Evolutionary conservation across 73 alveolate species (phyloP).

Genomic region (Tetrahymena thermophila): DNA sequence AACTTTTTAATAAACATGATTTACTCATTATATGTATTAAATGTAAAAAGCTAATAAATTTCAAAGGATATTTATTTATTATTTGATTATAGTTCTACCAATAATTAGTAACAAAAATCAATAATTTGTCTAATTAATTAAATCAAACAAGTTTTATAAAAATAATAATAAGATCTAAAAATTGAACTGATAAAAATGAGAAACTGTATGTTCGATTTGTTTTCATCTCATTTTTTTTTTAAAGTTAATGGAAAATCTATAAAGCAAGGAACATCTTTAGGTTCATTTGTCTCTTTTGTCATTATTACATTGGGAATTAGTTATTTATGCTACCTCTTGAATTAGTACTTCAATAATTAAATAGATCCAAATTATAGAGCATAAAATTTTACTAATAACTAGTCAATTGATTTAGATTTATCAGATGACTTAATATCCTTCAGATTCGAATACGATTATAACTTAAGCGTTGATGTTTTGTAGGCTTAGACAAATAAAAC

Average conservation of each 20-base stretch:
- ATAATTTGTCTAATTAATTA: too few relatives aligned
- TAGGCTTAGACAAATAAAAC: neutral
- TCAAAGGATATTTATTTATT: too few relatives aligned
- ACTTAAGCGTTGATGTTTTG: neutral
- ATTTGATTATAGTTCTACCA: too few relatives aligned
- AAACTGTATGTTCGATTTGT: neutral
- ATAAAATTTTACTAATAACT: neutral
- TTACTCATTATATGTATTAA: too few relatives aligned
- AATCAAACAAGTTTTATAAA: too few relatives aligned
- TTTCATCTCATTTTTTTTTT: neutral
- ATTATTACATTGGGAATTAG: neutral
- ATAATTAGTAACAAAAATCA: too few relatives aligned
- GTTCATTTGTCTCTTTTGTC: neutral
- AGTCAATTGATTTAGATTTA: neutral
- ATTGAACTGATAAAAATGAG: neutral
- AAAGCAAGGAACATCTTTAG: neutral
- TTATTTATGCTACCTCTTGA: neutral
- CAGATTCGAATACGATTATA: neutral
- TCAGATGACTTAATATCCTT: neutral
- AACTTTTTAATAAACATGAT: too few relatives aligned
- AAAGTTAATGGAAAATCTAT: neutral
- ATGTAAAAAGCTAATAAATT: too few relatives aligned
- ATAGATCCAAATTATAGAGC: neutral
- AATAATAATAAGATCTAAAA: too few relatives aligned
- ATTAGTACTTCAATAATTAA: too few relatives aligned